Evolutionary conservation across 805 yeast species (phyloP).

Genomic region (Yamadazyma ubonensis): DNA sequence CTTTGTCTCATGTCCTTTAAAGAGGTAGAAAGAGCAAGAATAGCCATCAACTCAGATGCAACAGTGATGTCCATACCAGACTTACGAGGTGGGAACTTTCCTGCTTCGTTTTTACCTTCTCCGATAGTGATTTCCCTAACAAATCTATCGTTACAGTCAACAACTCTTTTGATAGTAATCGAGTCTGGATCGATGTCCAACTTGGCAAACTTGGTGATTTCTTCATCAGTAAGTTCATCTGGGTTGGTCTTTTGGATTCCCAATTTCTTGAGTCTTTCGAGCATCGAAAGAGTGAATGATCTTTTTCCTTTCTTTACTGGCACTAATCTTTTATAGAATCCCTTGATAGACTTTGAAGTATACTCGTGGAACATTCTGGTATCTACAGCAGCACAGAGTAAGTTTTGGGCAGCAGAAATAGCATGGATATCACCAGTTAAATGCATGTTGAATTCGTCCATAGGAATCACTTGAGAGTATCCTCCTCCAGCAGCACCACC

Average conservation of each 20-base stretch:
- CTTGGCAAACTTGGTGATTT: constrained; percentile 70
- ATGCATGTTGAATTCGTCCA: constrained; percentile 98
- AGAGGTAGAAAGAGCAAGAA: constrained; percentile 77
- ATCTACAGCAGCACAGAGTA: constrained; percentile 94
- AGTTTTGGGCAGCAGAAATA: constrained; percentile 87
- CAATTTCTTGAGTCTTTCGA: constrained; percentile 69
- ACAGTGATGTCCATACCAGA: constrained; percentile 96
- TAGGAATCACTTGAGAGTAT: constrained; percentile 94
- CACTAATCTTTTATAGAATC: constrained; percentile 80
- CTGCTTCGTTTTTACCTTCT: constrained; percentile 80
- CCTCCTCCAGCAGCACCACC: constrained; percentile 99
- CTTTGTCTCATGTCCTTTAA: constrained; percentile 83
- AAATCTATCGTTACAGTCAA: constrained; percentile 91
- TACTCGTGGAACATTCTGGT: constrained; percentile 95
- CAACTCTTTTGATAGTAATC: constrained; percentile 89
- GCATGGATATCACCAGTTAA: constrained; percentile 98
- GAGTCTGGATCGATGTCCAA: constrained; percentile 87
- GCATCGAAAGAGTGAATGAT: constrained; percentile 75
- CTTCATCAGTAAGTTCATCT: constrained; percentile 74
- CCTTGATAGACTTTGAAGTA: constrained; percentile 74
- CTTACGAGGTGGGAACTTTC: constrained; percentile 74
- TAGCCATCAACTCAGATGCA: constrained; percentile 96
- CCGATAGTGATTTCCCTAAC: constrained; percentile 88
- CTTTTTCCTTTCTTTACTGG: constrained; percentile 83
- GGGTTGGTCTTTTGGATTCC: constrained; percentile 85